Evolutionary conservation across 371 early-diverging fungal genomes (phyloP), one percentile per base, ranked within the genome.

Genomic region (Mortierella sp.): DNA sequence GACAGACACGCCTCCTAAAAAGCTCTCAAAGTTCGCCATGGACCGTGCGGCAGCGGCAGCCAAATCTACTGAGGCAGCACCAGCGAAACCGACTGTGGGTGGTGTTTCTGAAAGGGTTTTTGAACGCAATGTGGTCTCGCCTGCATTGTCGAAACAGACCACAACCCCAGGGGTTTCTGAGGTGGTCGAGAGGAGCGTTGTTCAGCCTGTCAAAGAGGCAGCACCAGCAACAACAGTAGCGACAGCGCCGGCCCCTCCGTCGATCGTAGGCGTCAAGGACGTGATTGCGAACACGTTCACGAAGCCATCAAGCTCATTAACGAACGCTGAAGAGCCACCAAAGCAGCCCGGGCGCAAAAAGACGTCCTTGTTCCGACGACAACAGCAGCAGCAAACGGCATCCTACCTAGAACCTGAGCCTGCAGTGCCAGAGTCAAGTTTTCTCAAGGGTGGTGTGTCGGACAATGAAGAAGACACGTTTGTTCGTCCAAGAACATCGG

Each of bases 261-360:
- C 70, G 9, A 32, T 47, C 31, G 59, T 39, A 2, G 56, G 54
- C 3, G 12, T 62, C 51, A 67, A 63, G 48, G 68, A 73, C 37
- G 49, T 73, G 14, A 60, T 73, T 26, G 75, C 62, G 19, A 73
- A 73, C 52, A 67, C 75, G 3, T 73, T 73, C 24, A 73, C 68
- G 14, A 67, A 68, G 43, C 56, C 68, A 9, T 5, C 50, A 4
- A 26, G 19, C 6, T 42, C 30, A 14, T 24, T 32, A 3, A 11
- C 19, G 2, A 47, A 14, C 27, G 56, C 37, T 14, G 21, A 15
- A 3, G 59, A 49, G 26, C 28, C 65, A 26, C 12, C 60, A 9
- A 48, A 26, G 7, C 6, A 15, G 43, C 6, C 43, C 30, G 62
- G 66, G 4, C 58, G 60, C 11, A 52, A 50, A 15, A 73, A 73